Conservation (phyloP, 2,329 filamentous ascomycete species). For the Apiospora arundinis region DNA sequence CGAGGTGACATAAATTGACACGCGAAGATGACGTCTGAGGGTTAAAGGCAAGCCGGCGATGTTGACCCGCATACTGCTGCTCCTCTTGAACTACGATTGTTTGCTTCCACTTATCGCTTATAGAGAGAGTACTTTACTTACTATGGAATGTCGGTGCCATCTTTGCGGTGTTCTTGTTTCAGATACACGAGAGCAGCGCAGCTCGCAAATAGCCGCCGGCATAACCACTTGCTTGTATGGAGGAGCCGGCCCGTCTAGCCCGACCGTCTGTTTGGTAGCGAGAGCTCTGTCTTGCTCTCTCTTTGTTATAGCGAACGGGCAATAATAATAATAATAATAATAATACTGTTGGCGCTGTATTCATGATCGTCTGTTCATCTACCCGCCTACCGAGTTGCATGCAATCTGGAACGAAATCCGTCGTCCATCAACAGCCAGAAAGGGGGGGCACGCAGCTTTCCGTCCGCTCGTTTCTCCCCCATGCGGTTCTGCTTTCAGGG, state of each 20-base stretch:
- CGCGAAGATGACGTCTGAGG: neutral
- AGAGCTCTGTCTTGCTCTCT: no score
- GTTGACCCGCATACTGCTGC: no score
- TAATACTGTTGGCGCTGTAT: neutral
- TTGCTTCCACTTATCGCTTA: no score
- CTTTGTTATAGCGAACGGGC: neutral
- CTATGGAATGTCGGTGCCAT: neutral
- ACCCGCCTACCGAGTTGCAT: neutral
- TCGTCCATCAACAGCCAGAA: no score
- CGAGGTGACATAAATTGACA: neutral
- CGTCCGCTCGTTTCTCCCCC: neutral
- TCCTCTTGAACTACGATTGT: no score
- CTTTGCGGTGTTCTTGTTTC: neutral
- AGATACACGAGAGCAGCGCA: neutral
- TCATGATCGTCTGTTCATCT: neutral
- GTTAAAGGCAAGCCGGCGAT: neutral
- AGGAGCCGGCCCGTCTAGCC: conserved; percentile 5
- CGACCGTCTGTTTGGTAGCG: neutral
- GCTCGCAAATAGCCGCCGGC: conserved; percentile 13
- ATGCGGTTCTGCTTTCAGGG: neutral
- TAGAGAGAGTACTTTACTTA: neutral
- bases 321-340: neutral
- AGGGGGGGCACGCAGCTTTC: no score
- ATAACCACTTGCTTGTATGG: neutral
- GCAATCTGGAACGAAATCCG: neutral